Evolutionary conservation across 2,329 filamentous ascomycete genomes (phyloP).

Genomic region (Lachnum nothofagi): DNA sequence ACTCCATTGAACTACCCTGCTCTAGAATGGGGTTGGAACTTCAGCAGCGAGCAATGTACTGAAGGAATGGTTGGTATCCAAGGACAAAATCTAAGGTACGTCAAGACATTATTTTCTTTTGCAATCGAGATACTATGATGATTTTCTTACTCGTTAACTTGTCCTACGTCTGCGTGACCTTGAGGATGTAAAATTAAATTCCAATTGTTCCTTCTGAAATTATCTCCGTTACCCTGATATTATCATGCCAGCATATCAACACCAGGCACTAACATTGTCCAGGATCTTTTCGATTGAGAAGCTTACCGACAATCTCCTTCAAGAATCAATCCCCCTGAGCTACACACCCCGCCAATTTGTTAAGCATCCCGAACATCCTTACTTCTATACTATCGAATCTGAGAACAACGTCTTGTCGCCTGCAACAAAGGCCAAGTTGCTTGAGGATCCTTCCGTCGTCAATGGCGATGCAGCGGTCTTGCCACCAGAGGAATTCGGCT

Average conservation of each 20-base stretch:
- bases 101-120: slow-evolving; percentile 32
- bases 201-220: slow-evolving; percentile 98
- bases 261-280: slow-evolving; percentile 33
- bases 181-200: slow-evolving; percentile 55
- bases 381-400: slow-evolving; percentile 91
- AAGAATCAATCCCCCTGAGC: slow-evolving; percentile 77
- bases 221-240: slow-evolving; percentile 28
- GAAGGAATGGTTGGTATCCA: slow-evolving; percentile 94
- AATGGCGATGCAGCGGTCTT: slow-evolving; percentile 69
- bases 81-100: slow-evolving; percentile 78
- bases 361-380: slow-evolving; percentile 77
- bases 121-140: slow-evolving; percentile 34
- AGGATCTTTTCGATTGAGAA: slow-evolving; percentile 90
- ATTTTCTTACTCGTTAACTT: slow-evolving; percentile 40
- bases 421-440: slow-evolving; percentile 67
- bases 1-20: slow-evolving; percentile 85
- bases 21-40: slow-evolving; percentile 93
- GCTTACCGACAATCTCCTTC: slow-evolving; percentile 76
- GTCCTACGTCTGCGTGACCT: slow-evolving; percentile 33
- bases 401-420: slow-evolving; percentile 88
- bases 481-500: slow-evolving; percentile 79
- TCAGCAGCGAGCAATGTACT: slow-evolving; percentile 88
- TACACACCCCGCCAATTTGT: slow-evolving; percentile 88
- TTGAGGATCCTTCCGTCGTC: slow-evolving; percentile 64
- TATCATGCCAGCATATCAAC: slow-evolving; percentile 18